Base-by-base conservation (phyloP, 495 filamentous ascomycete genomes). In the Penicillium ucsense region DNA sequence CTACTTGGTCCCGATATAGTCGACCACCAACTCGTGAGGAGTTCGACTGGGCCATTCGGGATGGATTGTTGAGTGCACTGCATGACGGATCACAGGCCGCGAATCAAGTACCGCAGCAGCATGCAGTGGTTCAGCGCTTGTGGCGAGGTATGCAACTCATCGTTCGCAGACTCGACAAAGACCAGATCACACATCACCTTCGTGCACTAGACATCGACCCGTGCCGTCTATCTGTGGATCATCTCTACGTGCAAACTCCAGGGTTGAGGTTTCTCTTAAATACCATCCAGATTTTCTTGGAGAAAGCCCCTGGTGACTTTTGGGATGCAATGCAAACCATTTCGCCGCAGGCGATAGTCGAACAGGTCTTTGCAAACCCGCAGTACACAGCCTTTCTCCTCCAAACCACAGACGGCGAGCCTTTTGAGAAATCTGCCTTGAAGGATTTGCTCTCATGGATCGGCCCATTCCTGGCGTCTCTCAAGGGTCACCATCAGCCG, bases 261-360 rank as follows among this genome's bases (percentile, higher is more conserved):
- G 74, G 80, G 8, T 67, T 94, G 41, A 64, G 72, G 8, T 68
- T 80, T 51, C 65, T 89, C 4, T 56, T 92, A 30, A 76, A 80
- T 48, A 79, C 80, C 1, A 78, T 92, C 41, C 73, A 75, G 31
- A 71, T 62, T 7, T 71, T 95, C 9, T 66, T 96, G 38, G 77
- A 81, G 47, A 85, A 85, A 48, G 83, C 86, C 0, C 76, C 86
- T 0, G 76, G 74, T 38, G 83, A 85, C 47, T 94, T 94, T 55
- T 95, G 89, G 89, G 82, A 84, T 51, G 85, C 88, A 1, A 85
- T 88, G 70, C 84, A 85, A 31, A 74, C 83, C 10, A 85, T 89
- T 39, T 84, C 84, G 2, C 83, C 87, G 5, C 78, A 81, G 31
- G 73, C 79, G 30, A 72, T 94, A 36, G 78, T 85, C 41, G 86